Base-by-base conservation (phyloP, 2,329 filamentous ascomycete genomes). In the Pleoardoris graminearum region DNA sequence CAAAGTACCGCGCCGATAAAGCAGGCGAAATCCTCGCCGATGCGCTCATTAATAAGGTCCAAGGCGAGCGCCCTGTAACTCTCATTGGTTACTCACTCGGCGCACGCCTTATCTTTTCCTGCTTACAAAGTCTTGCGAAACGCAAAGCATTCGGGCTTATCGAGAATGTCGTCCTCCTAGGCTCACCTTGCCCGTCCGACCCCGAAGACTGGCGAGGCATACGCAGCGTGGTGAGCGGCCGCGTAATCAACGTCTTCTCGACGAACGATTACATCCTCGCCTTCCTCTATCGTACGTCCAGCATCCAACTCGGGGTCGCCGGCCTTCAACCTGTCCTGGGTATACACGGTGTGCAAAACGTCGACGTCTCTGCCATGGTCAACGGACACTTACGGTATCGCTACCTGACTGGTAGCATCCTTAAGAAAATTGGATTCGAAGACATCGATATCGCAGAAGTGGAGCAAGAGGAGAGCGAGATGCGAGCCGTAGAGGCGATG, bases 221-320 rank as follows among this genome's bases (percentile, higher is more conserved):
- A 60, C 84, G 90, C 25, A 85, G 83, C 38, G 90, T 93, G 0
- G 91, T 96, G 0, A 84, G 87, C 1, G 91, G 92, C 2, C 83
- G 88, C 51, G 80, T 96, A 7, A 88, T 96, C 62, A 97, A 97
- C 62, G 90, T 93, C 7, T 96, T 88, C 74, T 93, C 90, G 1
- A 85, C 87, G 47, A 92, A 94, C 54, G 92, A 97, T 72, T 89
- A 90, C 65, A 85, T 97, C 27, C 84, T 97, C 1, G 91, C 85
- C 1, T 93, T 96, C 68, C 78, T 96, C 16, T 96, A 97, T 71
- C 85, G 92, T 38, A 87, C 90, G 2, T 91, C 89, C 35, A 91
- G 87, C 53, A 82, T 96, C 23, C 88, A 94, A 58, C 82, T 89
- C 35, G 92, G 92, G 3, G 84, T 96, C 36, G 91, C 91, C 0